A percentile compares a stretch with the other conserved stretches of the same genome.
phyloP scores from a whole-genome alignment of 1,284 basidiomycete species.

The Marasmius sp. region DNA sequence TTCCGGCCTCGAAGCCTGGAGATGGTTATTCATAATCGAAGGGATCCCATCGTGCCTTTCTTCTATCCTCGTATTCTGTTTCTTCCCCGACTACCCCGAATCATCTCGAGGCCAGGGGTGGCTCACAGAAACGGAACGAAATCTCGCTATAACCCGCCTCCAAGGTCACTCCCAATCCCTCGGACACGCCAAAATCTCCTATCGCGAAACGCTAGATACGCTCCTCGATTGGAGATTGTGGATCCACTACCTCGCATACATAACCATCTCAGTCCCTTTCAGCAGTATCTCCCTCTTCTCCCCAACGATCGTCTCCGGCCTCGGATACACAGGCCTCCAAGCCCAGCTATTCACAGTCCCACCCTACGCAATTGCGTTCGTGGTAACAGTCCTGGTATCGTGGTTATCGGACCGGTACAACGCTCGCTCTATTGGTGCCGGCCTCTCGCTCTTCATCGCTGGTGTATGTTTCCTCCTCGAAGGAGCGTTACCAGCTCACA shows the following conservation, averaged over 20 bases:
- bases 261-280: slow-evolving; percentile 29
- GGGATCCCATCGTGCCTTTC: slow-evolving; percentile 41
- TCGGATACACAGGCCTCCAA: slow-evolving; percentile 44
- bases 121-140: slow-evolving; percentile 31
- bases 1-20: slow-evolving; percentile 33
- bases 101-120: slow-evolving; percentile 31
- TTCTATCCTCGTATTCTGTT: slow-evolving; percentile 36
- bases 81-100: slow-evolving; percentile 47
- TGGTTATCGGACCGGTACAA: slow-evolving; percentile 19
- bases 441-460: slow-evolving; percentile 22
- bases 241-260: slow-evolving; percentile 26
- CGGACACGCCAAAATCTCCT: slow-evolving; percentile 26
- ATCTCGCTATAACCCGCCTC: slow-evolving; percentile 26
- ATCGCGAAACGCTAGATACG: slow-evolving; percentile 27
- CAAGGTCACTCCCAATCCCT: slow-evolving; percentile 24
- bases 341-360: slow-evolving; percentile 62
- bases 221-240: slow-evolving; percentile 30
- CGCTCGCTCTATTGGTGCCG: slow-evolving; percentile 1
- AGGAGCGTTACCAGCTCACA: background rate
- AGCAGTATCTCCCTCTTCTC: slow-evolving; percentile 34
- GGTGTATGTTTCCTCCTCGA: slow-evolving; percentile 24
- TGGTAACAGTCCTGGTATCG: slow-evolving; percentile 26
- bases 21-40: slow-evolving; percentile 47
- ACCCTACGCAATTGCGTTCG: slow-evolving; percentile 43
- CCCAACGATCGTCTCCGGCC: slow-evolving; percentile 35